Evolutionary conservation across 164 flowering plant species (phyloP).

Genomic region (Chimonanthus praecox): DNA sequence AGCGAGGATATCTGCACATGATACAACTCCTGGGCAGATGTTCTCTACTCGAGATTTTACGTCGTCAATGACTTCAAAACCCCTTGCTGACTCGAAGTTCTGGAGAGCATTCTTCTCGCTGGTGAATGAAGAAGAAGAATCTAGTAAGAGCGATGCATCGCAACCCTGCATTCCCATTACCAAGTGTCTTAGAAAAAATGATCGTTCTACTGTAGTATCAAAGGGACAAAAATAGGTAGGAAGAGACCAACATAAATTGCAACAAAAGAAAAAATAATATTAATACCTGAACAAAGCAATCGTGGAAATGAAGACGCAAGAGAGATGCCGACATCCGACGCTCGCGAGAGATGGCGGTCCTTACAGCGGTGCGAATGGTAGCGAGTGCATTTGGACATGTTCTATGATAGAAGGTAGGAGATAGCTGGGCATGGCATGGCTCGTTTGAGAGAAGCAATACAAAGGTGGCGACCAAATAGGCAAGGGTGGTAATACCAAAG

Average conservation of each 20-base stretch:
- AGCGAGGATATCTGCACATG: slow-evolving; percentile 13
- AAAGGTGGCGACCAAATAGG: slow-evolving; percentile 1
- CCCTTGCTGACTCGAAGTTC: slow-evolving; percentile 4
- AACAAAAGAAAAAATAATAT: too few species aligned
- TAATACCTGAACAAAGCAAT: slow-evolving; percentile 17
- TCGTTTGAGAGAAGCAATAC: background rate
- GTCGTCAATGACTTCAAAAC: slow-evolving; percentile 9
- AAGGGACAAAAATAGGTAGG: too few species aligned
- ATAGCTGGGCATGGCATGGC: slow-evolving; percentile 8
- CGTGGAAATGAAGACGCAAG: slow-evolving; percentile 24
- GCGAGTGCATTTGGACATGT: slow-evolving; percentile 11
- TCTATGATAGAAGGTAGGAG: slow-evolving; percentile 10
- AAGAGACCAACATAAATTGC: too few species aligned
- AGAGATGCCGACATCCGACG: slow-evolving; percentile 17
- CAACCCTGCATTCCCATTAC: background rate
- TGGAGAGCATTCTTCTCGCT: slow-evolving; percentile 12
- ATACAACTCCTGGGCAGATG: slow-evolving; percentile 9
- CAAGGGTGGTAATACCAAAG: background rate
- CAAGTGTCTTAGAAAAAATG: too few species aligned
- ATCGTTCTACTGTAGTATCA: too few species aligned
- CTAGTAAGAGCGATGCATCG: slow-evolving; percentile 10
- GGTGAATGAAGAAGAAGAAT: background rate
- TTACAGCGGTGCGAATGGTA: slow-evolving; percentile 3
- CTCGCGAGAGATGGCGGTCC: slow-evolving; percentile 5
- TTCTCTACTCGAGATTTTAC: slow-evolving; percentile 7